Conservation (phyloP, 2,329 filamentous ascomycete genomes). For the Stagonosporopsis cucurbitacearum region DNA sequence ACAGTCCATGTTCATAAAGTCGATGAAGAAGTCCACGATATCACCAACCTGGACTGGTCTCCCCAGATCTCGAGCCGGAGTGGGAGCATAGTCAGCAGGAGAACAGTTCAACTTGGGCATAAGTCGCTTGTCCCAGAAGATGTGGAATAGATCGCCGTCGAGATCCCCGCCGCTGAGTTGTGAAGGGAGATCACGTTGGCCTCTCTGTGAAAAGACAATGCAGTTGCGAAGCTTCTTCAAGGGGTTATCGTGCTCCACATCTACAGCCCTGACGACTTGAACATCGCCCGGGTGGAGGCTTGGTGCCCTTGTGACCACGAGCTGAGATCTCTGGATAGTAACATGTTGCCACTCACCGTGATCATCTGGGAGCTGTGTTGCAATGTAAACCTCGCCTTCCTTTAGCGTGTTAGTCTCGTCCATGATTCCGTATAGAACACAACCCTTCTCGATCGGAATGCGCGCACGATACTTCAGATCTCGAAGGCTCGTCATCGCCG, state of each 20-base stretch:
- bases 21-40: conserved; percentile 82
- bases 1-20: conserved; percentile 52
- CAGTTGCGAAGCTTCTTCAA: conserved; percentile 72
- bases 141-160: conserved; percentile 81
- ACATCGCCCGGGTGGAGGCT: conserved; percentile 84
- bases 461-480: conserved; percentile 79
- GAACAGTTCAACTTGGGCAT: conserved; percentile 44
- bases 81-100: conserved; percentile 74
- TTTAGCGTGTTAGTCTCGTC: conserved; percentile 75
- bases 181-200: conserved; percentile 76
- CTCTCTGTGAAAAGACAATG: conserved; percentile 76
- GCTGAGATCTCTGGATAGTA: conserved; percentile 34
- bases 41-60: conserved; percentile 66
- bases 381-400: conserved; percentile 73
- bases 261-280: conserved; percentile 67
- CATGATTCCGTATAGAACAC: conserved; percentile 83
- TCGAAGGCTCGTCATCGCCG: conserved; percentile 72
- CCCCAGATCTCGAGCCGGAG: conserved; percentile 64
- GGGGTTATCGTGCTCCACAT: conserved; percentile 65
- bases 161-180: conserved; percentile 82
- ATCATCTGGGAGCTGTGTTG: conserved; percentile 55
- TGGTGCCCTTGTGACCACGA: conserved; percentile 79
- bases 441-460: conserved; percentile 72
- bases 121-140: conserved; percentile 72
- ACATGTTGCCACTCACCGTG: conserved; percentile 21